Conservation (phyloP, 1,284 basidiomycete genomes). For the Taiwanofungus camphoratus region DNA sequence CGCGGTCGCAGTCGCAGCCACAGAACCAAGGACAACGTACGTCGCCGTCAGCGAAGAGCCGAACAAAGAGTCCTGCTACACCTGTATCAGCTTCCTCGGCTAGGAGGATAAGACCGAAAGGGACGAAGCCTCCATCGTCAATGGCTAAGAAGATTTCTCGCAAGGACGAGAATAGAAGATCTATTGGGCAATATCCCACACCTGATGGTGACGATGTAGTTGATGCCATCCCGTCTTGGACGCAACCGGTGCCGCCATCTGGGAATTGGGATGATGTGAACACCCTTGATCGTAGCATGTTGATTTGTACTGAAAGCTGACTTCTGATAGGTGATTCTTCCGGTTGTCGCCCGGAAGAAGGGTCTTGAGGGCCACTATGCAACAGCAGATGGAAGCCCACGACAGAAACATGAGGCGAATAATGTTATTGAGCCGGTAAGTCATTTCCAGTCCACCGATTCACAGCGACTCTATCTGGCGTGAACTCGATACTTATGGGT, state of each 20-base stretch:
- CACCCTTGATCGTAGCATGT: not conserved
- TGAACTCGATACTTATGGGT: too few relatives aligned
- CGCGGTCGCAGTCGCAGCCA: slow-evolving; percentile 18
- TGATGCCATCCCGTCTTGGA: slow-evolving; percentile 74
- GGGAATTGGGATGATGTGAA: slow-evolving; percentile 78
- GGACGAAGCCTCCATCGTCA: slow-evolving; percentile 27
- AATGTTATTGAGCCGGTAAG: slow-evolving; percentile 45
- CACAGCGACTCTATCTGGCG: too few relatives aligned
- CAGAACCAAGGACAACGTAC: slow-evolving; percentile 18
- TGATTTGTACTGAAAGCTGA: not conserved
- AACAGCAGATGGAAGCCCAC: slow-evolving; percentile 56
- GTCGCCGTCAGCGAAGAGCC: slow-evolving; percentile 30
- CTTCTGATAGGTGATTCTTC: slow-evolving; percentile 47
- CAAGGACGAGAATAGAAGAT: slow-evolving; percentile 33
- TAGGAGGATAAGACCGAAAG: slow-evolving; percentile 34
- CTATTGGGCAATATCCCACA: slow-evolving; percentile 59
- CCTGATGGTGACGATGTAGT: slow-evolving; percentile 45
- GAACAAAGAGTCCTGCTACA: slow-evolving; percentile 40
- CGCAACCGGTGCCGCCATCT: slow-evolving; percentile 54
- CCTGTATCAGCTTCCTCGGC: slow-evolving; percentile 27
- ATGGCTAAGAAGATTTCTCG: slow-evolving; percentile 19
- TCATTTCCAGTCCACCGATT: not conserved
- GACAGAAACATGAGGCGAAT: slow-evolving; percentile 35
- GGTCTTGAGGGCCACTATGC: slow-evolving; percentile 67
- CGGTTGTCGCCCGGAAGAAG: slow-evolving; percentile 78